Base-by-base conservation (phyloP, 2,329 filamentous ascomycete genomes). In the Fusarium succisae region DNA sequence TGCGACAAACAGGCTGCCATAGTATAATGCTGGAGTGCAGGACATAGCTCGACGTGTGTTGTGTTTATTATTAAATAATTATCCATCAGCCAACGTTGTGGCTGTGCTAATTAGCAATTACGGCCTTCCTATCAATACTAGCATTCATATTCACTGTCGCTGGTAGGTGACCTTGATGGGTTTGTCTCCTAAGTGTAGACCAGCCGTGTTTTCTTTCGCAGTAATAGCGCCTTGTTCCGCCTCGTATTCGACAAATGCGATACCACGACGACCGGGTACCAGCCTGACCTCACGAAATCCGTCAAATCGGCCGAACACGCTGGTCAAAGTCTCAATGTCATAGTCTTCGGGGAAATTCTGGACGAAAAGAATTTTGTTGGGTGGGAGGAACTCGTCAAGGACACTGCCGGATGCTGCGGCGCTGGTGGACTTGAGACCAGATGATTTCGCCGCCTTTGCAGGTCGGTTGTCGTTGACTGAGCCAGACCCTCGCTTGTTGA, bases 161-260 rank as follows among this genome's bases (percentile, higher is more conserved):
- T 98, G 96, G 88, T 97, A 99, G 20, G 96, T 98, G 74, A 99
- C 95, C 85, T 96, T 97, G 82, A 99, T 94, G 13, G 91, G 87
- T 84, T 94, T 94, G 75, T 89, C 89, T 51, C 91, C 91, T 76
- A 99, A 86, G 30, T 90, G 87, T 90, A 96, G 95, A 28, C 94
- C 94, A 18, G 94, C 92, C 38, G 94, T 97, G 73, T 92, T 94
- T 87, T 98, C 96, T 87, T 98, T 98, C 24, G 96, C 96, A 62
- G 91, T 92, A 78, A 98, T 98, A 35, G 96, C 95, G 47, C 94
- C 95, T 54, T 92, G 89, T 84, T 98, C 95, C 75, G 90, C 91
- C 79, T 98, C 94, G 84, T 98, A 99, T 83, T 99, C 96, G 69
- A 98, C 94, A 82, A 99, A 99, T 2, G 95, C 96, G 82, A 99